Evolutionary conservation across 2,329 filamentous ascomycete species (phyloP).

Genomic region (Fusarium circinatum): DNA sequence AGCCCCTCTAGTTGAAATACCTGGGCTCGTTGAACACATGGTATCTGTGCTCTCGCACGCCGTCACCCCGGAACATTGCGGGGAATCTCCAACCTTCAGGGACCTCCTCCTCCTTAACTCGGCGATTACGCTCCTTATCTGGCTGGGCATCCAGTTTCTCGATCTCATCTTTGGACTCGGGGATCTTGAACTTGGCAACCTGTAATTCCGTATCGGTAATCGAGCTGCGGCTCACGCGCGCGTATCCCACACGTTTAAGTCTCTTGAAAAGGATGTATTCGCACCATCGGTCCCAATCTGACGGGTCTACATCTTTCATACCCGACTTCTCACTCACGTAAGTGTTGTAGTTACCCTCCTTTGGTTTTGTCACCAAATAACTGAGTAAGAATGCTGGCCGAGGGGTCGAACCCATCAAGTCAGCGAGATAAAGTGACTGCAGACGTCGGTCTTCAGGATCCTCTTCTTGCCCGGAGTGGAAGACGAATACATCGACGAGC

Average conservation of each 20-base stretch:
- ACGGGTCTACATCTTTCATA: slow-evolving; percentile 94
- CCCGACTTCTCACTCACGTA: slow-evolving; percentile 88
- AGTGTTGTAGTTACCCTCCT: slow-evolving; percentile 95
- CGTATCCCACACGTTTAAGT: slow-evolving; percentile 86
- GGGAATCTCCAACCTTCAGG: slow-evolving; percentile 86
- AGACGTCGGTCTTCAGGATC: slow-evolving; percentile 90
- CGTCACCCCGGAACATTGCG: slow-evolving; percentile 81
- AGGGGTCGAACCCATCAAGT: slow-evolving; percentile 84
- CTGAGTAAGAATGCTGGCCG: slow-evolving; percentile 87
- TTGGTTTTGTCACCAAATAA: slow-evolving; percentile 91
- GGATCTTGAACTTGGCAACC: slow-evolving; percentile 93
- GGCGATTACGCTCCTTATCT: slow-evolving; percentile 65
- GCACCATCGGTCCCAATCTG: slow-evolving; percentile 98
- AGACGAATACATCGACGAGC: slow-evolving; percentile 92
- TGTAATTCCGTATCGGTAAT: slow-evolving; percentile 99
- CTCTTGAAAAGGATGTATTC: slow-evolving; percentile 98
- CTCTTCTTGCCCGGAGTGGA: slow-evolving; percentile 98
- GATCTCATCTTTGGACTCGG: slow-evolving; percentile 68
- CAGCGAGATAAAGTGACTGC: slow-evolving; percentile 85
- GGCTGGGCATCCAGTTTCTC: slow-evolving; percentile 53
- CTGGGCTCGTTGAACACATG: slow-evolving; percentile 95
- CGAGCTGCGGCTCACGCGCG: slow-evolving; percentile 84
- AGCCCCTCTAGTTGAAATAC: slow-evolving; percentile 63
- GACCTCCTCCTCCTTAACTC: slow-evolving; percentile 77
- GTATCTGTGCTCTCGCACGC: slow-evolving; percentile 89